Conservation (phyloP, 768 basidiomycete genomes). For the Boletus eberwhitei region DNA sequence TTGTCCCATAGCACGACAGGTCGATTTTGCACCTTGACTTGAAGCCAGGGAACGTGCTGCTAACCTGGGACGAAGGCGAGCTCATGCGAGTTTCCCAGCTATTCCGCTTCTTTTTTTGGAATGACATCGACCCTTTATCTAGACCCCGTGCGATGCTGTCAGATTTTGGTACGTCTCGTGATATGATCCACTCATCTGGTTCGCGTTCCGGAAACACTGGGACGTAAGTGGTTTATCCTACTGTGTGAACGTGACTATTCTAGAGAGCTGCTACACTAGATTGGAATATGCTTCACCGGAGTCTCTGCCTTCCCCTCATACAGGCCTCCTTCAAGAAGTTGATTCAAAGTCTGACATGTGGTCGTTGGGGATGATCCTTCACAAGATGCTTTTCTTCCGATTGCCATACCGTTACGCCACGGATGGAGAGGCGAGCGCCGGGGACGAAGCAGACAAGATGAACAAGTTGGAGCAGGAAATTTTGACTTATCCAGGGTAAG, state of each 20-base stretch:
- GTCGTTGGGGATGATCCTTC: conserved; percentile 94
- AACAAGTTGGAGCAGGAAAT: conserved; percentile 73
- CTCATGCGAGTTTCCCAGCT: conserved; percentile 55
- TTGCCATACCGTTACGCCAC: conserved; percentile 79
- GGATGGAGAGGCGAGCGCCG: conserved; percentile 49
- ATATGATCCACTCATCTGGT: conserved; percentile 71
- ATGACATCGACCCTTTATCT: not conserved
- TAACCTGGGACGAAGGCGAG: conserved; percentile 87
- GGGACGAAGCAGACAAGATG: conserved; percentile 60
- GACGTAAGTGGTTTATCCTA: conserved; percentile 54
- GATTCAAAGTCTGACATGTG: conserved; percentile 95
- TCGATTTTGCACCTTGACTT: conserved; percentile 91
- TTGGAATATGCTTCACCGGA: conserved; percentile 91
- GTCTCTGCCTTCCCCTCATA: conserved; percentile 65
- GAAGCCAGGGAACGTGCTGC: conserved; percentile 89
- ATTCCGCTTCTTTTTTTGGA: not conserved
- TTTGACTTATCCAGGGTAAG: conserved; percentile 67
- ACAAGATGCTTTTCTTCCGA: conserved; percentile 89
- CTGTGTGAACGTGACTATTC: not conserved
- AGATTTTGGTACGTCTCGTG: conserved; percentile 93
- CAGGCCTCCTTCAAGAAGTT: conserved; percentile 63
- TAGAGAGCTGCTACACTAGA: conserved; percentile 32
- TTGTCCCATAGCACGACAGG: conserved; percentile 57
- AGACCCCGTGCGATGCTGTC: conserved; percentile 94
- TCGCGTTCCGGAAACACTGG: conserved; percentile 90